Evolutionary conservation across 805 yeast genomes (phyloP).

Genomic region (Wickerhamomyces mucosus): DNA sequence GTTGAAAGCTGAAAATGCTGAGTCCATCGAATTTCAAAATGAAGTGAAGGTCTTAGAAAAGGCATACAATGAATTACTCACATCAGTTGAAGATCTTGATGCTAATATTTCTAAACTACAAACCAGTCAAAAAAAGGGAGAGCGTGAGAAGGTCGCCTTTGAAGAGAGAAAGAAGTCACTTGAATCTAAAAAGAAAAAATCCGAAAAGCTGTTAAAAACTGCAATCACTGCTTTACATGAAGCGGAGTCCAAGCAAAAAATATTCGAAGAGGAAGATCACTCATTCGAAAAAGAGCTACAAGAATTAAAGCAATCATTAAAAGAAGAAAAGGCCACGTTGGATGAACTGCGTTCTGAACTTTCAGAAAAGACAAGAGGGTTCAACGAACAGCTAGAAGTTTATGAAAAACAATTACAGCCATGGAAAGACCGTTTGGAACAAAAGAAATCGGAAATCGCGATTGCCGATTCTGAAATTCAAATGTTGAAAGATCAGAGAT

Average conservation of each 20-base stretch:
- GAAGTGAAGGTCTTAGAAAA: conserved; percentile 25
- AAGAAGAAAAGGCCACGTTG: conserved; percentile 44
- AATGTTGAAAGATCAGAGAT: conserved; percentile 39
- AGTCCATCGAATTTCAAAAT: conserved; percentile 30
- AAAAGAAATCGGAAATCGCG: conserved; percentile 52
- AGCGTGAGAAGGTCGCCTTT: conserved; percentile 52
- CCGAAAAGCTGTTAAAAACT: conserved; percentile 41
- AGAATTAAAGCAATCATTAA: conserved; percentile 34
- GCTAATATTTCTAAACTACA: conserved; percentile 24
- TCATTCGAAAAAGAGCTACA: conserved; percentile 36
- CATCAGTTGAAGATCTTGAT: conserved; percentile 16
- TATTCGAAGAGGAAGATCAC: conserved; percentile 33
- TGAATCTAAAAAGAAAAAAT: conserved; percentile 46
- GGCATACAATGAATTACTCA: conserved; percentile 19
- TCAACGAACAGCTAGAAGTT: conserved; percentile 54
- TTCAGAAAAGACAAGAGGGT: conserved; percentile 62
- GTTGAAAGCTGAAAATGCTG: conserved; percentile 32
- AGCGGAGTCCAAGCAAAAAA: conserved; percentile 36
- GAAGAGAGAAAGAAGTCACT: conserved; percentile 73
- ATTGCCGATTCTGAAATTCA: conserved; percentile 60
- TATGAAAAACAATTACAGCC: conserved; percentile 70
- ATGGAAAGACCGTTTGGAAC: conserved; percentile 61
- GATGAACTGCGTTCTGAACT: conserved; percentile 56
- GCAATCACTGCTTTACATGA: conserved; percentile 37
- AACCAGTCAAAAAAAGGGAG: conserved; percentile 31